phyloP scores from a whole-genome alignment of 805 yeast genomes.

The Diddensiella santjacobensis region DNA sequence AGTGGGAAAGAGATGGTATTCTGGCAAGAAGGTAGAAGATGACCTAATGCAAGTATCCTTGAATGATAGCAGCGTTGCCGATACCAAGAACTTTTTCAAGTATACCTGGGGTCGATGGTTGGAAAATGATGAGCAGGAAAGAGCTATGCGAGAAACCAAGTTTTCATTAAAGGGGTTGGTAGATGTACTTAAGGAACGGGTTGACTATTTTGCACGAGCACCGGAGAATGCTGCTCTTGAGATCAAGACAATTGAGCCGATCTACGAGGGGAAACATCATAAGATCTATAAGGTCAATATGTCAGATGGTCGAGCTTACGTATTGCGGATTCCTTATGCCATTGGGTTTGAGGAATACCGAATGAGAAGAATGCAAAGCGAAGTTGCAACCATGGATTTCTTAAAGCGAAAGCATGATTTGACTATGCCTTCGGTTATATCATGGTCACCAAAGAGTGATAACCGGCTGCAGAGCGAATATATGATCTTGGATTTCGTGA shows the following conservation, averaged over 20 bases:
- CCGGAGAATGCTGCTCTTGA: conserved; percentile 44
- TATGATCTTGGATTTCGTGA: conserved; percentile 72
- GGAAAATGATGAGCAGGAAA: conserved; percentile 68
- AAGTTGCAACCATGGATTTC: conserved; percentile 92
- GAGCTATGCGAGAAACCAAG: conserved; percentile 69
- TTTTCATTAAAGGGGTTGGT: conserved; percentile 78
- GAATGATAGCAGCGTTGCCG: conserved; percentile 11
- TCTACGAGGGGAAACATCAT: conserved; percentile 94
- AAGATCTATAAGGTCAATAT: conserved; percentile 73
- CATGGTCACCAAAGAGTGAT: conserved; percentile 57
- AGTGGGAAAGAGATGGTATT: not conserved
- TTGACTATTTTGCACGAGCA: conserved; percentile 31
- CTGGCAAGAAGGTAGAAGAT: not conserved
- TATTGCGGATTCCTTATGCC: conserved; percentile 85
- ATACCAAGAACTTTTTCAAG: conserved; percentile 54
- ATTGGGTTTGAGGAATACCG: conserved; percentile 61
- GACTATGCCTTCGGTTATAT: conserved; percentile 68
- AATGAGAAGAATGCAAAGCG: conserved; percentile 62
- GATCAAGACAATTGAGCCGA: conserved; percentile 70
- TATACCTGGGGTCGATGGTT: conserved; percentile 97
- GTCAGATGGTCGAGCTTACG: conserved; percentile 53
- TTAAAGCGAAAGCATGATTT: conserved; percentile 58
- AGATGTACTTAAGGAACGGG: conserved; percentile 32
- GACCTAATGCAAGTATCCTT: conserved; percentile 17
- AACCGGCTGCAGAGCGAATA: conserved; percentile 73